Evolutionary conservation across 768 basidiomycete genomes (phyloP).

Genomic region (Austroboletus eburneus): DNA sequence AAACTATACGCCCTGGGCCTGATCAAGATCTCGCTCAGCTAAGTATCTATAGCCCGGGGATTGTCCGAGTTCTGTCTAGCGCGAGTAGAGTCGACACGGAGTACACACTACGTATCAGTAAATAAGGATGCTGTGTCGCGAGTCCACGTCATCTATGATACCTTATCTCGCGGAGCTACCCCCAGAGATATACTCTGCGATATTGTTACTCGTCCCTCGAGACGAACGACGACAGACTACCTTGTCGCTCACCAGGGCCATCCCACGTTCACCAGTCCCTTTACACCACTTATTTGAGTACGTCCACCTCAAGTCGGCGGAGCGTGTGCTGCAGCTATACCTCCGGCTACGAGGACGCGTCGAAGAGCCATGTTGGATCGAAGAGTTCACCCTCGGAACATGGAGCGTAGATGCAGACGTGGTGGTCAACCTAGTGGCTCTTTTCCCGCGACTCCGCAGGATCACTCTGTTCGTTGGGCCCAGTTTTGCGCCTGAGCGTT

Average conservation of each 20-base stretch:
- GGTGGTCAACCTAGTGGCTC: constrained; percentile 59
- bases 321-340: constrained; percentile 57
- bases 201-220: constrained; percentile 50
- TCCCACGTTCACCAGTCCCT: constrained; percentile 60
- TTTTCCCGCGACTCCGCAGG: constrained; percentile 47
- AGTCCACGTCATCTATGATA: constrained; percentile 11
- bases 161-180: constrained; percentile 43
- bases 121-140: no score
- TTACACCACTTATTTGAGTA: constrained; percentile 52
- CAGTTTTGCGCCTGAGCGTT: constrained; percentile 72
- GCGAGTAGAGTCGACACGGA: constrained; percentile 34
- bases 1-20: constrained; percentile 46
- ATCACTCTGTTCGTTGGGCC: constrained; percentile 72
- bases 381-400: constrained; percentile 47
- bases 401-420: constrained; percentile 78
- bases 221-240: constrained; percentile 47
- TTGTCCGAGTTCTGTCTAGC: constrained; percentile 49
- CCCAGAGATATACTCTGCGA: constrained; percentile 59
- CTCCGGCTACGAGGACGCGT: constrained; percentile 43
- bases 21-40: constrained; percentile 63
- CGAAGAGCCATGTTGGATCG: constrained; percentile 39
- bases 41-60: constrained; percentile 57
- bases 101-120: no score
- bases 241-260: constrained; percentile 55
- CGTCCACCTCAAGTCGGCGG: constrained; percentile 46